These are phyloP conservation scores for Colletotrichum shisoi DNA, from an alignment of 2,329 filamentous ascomycete species.

Conservation along the genomic window DNA sequence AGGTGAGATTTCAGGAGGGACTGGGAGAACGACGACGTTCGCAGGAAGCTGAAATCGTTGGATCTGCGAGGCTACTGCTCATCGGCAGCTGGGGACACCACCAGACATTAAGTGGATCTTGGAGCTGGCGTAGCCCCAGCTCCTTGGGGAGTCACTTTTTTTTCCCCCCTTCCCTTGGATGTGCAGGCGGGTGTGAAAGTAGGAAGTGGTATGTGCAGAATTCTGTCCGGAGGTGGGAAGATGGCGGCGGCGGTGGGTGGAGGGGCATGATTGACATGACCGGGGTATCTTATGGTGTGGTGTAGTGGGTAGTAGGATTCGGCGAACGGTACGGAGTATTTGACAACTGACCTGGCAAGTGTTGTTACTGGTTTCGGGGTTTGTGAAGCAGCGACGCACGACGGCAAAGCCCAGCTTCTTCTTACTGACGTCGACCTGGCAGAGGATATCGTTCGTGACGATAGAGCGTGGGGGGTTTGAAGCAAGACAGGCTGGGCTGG, in stretches of 20 bases:
- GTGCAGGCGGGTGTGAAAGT: conserved; percentile 29
- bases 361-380: conserved; percentile 15
- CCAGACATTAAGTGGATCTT: conserved; percentile 43
- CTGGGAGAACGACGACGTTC: conserved; percentile 36
- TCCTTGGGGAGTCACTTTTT: conserved; percentile 25
- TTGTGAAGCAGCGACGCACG: conserved; percentile 22
- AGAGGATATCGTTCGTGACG: conserved; percentile 19
- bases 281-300: neutral
- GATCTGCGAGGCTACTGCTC: conserved; percentile 41
- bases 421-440: conserved; percentile 26
- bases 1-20: conserved; percentile 40
- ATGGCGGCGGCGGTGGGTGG: conserved; percentile 19
- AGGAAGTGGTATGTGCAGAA: conserved; percentile 25
- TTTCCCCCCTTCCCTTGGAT: neutral
- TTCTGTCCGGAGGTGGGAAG: conserved; percentile 13
- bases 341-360: conserved; percentile 32
- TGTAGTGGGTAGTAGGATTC: conserved; percentile 12
- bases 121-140: conserved; percentile 38
- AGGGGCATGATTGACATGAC: conserved; percentile 33
- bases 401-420: conserved; percentile 37
- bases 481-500: conserved; percentile 7
- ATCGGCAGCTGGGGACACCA: conserved; percentile 40
- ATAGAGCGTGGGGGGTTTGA: conserved; percentile 11
- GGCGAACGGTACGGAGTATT: conserved; percentile 16
- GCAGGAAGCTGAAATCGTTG: conserved; percentile 41